Base-by-base conservation (phyloP, 1,139 yeast genomes). In the Wickerhamomyces sp. region DNA sequence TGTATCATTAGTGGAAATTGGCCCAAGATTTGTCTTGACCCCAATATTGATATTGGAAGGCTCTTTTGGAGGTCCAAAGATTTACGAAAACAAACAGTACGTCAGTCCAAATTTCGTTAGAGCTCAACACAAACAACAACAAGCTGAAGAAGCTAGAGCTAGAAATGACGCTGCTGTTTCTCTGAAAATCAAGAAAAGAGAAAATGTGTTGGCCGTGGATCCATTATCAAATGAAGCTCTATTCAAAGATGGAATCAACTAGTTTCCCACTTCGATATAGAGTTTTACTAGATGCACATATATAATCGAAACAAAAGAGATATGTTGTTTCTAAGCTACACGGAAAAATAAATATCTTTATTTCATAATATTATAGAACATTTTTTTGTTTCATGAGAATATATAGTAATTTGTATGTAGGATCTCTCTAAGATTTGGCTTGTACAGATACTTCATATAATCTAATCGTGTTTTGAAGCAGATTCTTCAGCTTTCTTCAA, bases 11-110 rank as follows among this genome's bases (percentile, higher is more conserved):
- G 86, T 94, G 51, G 99, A 93, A 72, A 90, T 93, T 57, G 99
- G 99, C 4, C 99, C 99, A 45, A 79, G 99, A 64, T 84, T 91
- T 58, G 98, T 94, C 35, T 76, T 94, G 71, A 93, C 99, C 5
- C 82, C 87, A 56, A 91, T 93, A 57, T 84, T 95, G 50, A 83
- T 93, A 44, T 76, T 93, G 54, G 99, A 93, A 69, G 99, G 99
- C 42, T 89, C 98, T 3, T 94, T 93, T 61, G 95, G 97, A 46
- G 99, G 99, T 26, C 97, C 99, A 52, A 90, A 93, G 75, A 89
- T 93, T 55, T 93, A 88, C 69, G 99, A 93, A 64, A 93, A 93
- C 73, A 91, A 88, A 73, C 95, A 93, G 68, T 93, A 88, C 66
- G 96, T 93, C 43, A 87, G 96, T 49, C 99, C 99, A 54, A 93